A percentile compares a stretch with the other conserved stretches of the same genome.
Evolutionary conservation across 2,329 filamentous ascomycete species (phyloP).

Genomic region (Trichothecium roseum): DNA sequence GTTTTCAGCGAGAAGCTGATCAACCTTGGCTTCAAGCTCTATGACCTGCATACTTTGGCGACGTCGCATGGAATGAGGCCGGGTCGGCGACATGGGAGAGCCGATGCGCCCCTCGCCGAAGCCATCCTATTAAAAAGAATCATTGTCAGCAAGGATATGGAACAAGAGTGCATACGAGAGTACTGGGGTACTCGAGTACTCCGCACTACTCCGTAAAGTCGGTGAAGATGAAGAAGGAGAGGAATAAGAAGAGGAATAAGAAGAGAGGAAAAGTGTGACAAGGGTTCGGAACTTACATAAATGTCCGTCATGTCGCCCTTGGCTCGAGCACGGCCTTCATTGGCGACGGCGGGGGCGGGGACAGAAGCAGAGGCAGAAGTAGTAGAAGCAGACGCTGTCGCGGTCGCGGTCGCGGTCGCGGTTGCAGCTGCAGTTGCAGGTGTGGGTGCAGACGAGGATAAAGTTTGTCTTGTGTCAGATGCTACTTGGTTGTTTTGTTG

Average conservation of each 20-base stretch:
- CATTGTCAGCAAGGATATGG: constrained; percentile 1
- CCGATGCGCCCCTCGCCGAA: constrained; percentile 79
- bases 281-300: constrained; percentile 60
- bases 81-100: constrained; percentile 84
- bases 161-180: no score
- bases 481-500: constrained; percentile 27
- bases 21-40: constrained; percentile 77
- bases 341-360: constrained; percentile 48
- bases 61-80: constrained; percentile 90
- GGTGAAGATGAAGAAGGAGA: neutral
- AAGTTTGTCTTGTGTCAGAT: no score
- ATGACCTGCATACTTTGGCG: constrained; percentile 96
- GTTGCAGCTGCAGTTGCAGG: no score
- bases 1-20: constrained; percentile 80
- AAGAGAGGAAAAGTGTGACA: no score
- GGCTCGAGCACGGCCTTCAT: constrained; percentile 76
- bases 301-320: constrained; percentile 78
- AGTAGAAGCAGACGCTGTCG: constrained; percentile 9
- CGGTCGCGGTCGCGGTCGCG: constrained; percentile 5
- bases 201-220: no score
- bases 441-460: no score
- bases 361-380: constrained; percentile 6
- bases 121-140: constrained; percentile 59
- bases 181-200: no score
- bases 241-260: no score